Evolutionary conservation across 1,284 basidiomycete species (phyloP).

Genomic region (Ganoderma resinaceum): DNA sequence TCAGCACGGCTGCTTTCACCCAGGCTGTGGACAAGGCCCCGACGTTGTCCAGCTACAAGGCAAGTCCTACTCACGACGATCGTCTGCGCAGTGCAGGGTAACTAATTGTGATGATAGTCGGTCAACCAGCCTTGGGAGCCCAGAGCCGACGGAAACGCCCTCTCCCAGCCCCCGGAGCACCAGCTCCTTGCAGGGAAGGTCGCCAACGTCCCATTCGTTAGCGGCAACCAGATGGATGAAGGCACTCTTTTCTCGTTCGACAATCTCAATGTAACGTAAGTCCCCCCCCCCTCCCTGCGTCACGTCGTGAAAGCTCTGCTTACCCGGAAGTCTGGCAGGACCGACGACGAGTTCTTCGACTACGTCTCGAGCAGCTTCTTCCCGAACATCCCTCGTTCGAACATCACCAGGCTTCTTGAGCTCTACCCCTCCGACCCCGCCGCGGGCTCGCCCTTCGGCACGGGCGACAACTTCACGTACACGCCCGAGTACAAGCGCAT

Average conservation of each 20-base stretch:
- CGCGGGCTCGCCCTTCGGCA: constrained; percentile 58
- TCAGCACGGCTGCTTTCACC: constrained; percentile 40
- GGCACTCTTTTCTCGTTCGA: constrained; percentile 40
- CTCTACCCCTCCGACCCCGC: constrained; percentile 48
- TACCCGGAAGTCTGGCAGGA: constrained; percentile 17
- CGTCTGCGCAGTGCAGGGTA: not conserved
- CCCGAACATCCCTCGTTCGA: constrained; percentile 11
- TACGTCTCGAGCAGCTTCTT: constrained; percentile 21
- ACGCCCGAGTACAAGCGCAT: constrained; percentile 59
- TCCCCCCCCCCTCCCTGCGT: not conserved
- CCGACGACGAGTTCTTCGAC: constrained; percentile 26
- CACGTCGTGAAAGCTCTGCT: not conserved
- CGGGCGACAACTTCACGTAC: constrained; percentile 48
- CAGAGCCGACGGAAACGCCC: constrained; percentile 45
- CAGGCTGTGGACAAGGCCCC: constrained; percentile 42
- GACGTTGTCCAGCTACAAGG: constrained; percentile 37
- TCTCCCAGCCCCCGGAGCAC: constrained; percentile 33
- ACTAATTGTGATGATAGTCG: not conserved
- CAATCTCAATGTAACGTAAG: constrained; percentile 33
- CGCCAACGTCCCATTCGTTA: constrained; percentile 38
- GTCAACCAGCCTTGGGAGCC: constrained; percentile 41
- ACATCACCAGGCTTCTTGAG: constrained; percentile 24
- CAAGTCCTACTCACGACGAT: constrained; percentile 9
- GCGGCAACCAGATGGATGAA: constrained; percentile 42
- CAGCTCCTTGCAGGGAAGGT: constrained; percentile 20